Evolutionary conservation across 495 filamentous ascomycete species (phyloP).

Genomic region (Tuber indicum): DNA sequence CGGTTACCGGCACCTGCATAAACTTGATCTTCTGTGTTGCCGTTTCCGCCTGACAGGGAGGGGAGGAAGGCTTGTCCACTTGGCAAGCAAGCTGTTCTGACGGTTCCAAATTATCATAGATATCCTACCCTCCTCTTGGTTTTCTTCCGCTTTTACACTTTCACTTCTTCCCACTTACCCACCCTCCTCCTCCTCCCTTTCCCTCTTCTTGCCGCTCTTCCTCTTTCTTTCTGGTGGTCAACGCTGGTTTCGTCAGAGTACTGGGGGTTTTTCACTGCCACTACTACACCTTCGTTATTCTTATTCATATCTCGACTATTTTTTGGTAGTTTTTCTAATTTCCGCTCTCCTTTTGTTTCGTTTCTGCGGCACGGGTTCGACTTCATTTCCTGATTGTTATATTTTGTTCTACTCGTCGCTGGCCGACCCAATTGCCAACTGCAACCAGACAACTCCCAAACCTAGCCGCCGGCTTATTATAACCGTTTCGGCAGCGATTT

Average conservation of each 20-base stretch:
- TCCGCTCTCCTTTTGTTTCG: constrained; percentile 6
- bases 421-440: constrained; percentile 35
- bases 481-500: not conserved
- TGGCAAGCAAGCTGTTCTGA: not conserved
- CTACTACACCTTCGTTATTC: constrained; percentile 11
- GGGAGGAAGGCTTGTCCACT: not conserved
- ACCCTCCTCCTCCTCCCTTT: not conserved
- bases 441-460: constrained; percentile 14
- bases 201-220: constrained; percentile 6
- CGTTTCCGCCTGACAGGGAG: not conserved
- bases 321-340: constrained; percentile 13
- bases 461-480: not conserved
- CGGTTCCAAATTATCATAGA: not conserved
- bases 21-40: not conserved
- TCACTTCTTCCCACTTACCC: constrained; percentile 11
- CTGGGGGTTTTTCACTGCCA: constrained; percentile 3
- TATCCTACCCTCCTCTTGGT: not conserved
- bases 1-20: not conserved
- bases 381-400: constrained; percentile 7
- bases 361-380: constrained; percentile 2
- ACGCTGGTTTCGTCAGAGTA: constrained; percentile 10
- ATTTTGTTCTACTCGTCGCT: constrained; percentile 30
- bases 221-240: constrained; percentile 2
- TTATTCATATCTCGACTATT: constrained; percentile 4
- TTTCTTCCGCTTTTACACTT: constrained; percentile 1